Percentiles rank a stretch among this genome's conserved stretches.
Conservation (phyloP, 768 basidiomycete genomes). For the Naganishia friedmannii region DNA sequence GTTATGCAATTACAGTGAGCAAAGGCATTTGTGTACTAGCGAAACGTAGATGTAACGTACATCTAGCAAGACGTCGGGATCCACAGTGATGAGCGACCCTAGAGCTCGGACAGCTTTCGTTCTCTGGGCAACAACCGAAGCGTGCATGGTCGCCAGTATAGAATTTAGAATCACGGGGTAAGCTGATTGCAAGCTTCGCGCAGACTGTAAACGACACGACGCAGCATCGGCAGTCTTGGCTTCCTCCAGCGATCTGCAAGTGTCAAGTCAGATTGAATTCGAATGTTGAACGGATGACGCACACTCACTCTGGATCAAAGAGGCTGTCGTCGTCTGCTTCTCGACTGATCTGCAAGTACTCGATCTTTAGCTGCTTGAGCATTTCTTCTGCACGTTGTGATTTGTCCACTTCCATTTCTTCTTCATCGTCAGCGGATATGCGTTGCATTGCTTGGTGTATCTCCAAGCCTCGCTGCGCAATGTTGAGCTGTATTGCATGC, state of each 20-base stretch:
- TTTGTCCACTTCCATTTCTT: background rate
- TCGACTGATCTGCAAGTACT: background rate
- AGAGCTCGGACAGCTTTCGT: slow-evolving; percentile 89
- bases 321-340: slow-evolving; percentile 24
- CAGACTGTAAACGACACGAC: slow-evolving; percentile 4
- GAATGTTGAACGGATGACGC: too few relatives aligned
- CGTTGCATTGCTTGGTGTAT: slow-evolving; percentile 6
- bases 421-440: background rate
- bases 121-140: slow-evolving; percentile 82
- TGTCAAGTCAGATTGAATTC: background rate
- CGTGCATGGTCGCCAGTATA: slow-evolving; percentile 74
- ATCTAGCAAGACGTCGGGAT: slow-evolving; percentile 72
- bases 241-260: slow-evolving; percentile 13
- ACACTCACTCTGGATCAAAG: slow-evolving; percentile 25
- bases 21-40: too few relatives aligned
- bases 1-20: slow-evolving; percentile 57
- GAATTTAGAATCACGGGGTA: slow-evolving; percentile 80
- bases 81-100: slow-evolving; percentile 82
- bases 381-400: background rate
- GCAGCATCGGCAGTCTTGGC: slow-evolving; percentile 11
- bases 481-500: slow-evolving; percentile 24
- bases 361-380: background rate
- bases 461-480: slow-evolving; percentile 5
- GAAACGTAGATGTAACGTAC: slow-evolving; percentile 56
- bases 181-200: slow-evolving; percentile 62